A percentile compares a stretch with the other conserved stretches of the same genome.
Conservation (phyloP, 2,329 filamentous ascomycete genomes). For the Escovopsis sp. region DNA sequence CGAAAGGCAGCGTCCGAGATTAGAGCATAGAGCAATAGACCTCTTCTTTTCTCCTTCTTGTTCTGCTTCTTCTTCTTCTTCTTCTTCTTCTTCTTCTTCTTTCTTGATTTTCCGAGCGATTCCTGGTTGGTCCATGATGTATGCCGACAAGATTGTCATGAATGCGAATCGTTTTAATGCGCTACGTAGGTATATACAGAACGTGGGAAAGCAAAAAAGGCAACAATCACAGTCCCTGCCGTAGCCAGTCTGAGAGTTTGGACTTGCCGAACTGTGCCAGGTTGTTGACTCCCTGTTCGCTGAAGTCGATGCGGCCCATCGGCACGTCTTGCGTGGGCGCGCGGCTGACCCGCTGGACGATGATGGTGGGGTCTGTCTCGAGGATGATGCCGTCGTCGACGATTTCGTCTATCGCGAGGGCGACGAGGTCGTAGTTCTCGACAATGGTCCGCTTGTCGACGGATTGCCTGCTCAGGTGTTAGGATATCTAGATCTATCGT, state of each 20-base stretch:
- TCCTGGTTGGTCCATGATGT: too few relatives aligned
- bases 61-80: slow-evolving; percentile 1
- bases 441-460: slow-evolving; percentile 96
- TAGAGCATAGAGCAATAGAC: slow-evolving; percentile 23
- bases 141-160: too few relatives aligned
- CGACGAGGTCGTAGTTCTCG: slow-evolving; percentile 95
- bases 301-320: slow-evolving; percentile 86
- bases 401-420: slow-evolving; percentile 88
- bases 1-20: slow-evolving; percentile 59
- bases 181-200: too few relatives aligned
- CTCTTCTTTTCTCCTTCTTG: not conserved
- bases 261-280: slow-evolving; percentile 86
- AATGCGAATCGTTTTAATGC: too few relatives aligned
- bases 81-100: not conserved
- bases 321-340: slow-evolving; percentile 84
- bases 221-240: slow-evolving; percentile 55
- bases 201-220: too few relatives aligned
- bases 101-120: too few relatives aligned
- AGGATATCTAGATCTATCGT: not conserved
- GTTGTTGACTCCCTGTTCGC: slow-evolving; percentile 90
- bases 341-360: slow-evolving; percentile 82
- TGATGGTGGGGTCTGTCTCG: slow-evolving; percentile 90
- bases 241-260: slow-evolving; percentile 79
- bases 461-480: slow-evolving; percentile 50
- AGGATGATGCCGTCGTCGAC: slow-evolving; percentile 92